phyloP scores from a whole-genome alignment of 2,329 filamentous ascomycete species.

The Paracoccidioides brasiliensis region DNA sequence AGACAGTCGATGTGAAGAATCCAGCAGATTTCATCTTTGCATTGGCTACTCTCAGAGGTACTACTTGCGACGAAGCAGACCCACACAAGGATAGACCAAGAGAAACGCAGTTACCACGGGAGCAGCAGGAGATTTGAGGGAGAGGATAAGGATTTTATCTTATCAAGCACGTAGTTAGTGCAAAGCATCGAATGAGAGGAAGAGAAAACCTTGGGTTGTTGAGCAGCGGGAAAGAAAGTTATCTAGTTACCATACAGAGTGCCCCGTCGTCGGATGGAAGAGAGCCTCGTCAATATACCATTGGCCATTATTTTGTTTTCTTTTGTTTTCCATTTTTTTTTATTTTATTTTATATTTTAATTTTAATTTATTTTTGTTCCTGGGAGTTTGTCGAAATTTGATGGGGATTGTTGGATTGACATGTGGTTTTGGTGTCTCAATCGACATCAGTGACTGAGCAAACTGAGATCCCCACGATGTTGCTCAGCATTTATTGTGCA shows the following conservation, averaged over 20 bases:
- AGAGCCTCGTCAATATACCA: neutral
- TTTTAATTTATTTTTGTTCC: too few species aligned
- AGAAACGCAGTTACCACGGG: conserved; percentile 9
- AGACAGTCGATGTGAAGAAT: conserved; percentile 1
- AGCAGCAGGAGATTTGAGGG: conserved; percentile 8
- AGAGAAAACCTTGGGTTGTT: neutral
- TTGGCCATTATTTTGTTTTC: neutral
- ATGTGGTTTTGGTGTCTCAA: too few species aligned
- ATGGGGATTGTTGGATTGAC: too few species aligned
- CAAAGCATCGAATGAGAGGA: conserved; percentile 7
- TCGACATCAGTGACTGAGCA: too few species aligned
- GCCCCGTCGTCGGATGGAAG: neutral
- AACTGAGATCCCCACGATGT: too few species aligned
- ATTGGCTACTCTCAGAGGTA: too few species aligned
- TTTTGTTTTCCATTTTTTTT: neutral
- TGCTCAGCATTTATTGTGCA: too few species aligned
- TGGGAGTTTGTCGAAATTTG: too few species aligned
- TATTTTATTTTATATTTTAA: too few species aligned
- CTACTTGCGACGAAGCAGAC: neutral
- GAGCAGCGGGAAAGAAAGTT: neutral
- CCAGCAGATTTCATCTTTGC: neutral
- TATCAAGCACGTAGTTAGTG: conserved; percentile 4
- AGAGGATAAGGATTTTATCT: conserved; percentile 9
- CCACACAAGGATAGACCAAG: conserved; percentile 7
- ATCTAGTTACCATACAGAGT: too few species aligned